These are phyloP conservation scores for Hypoxylon sp. DNA, from an alignment of 2,329 filamentous ascomycete species.

Conservation along the genomic window DNA sequence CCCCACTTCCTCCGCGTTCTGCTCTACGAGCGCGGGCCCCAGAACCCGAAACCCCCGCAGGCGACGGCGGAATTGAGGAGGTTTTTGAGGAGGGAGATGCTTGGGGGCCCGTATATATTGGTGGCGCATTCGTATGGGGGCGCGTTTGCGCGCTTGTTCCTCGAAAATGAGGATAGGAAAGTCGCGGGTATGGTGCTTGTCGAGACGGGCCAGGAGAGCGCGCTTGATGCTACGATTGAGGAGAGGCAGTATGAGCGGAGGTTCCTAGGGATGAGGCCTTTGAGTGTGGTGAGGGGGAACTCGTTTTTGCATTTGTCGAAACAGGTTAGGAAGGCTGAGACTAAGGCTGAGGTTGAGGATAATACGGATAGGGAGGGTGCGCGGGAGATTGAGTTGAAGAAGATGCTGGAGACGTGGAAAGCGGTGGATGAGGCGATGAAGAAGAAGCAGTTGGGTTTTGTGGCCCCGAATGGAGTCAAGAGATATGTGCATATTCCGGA, in stretches of 20 bases:
- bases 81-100: constrained; percentile 30
- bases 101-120: constrained; percentile 48
- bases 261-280: constrained; percentile 45
- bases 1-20: constrained; percentile 46
- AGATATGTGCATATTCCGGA: constrained; percentile 49
- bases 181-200: constrained; percentile 51
- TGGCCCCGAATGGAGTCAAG: constrained; percentile 31
- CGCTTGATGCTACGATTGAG: constrained; percentile 46
- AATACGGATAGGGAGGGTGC: constrained; percentile 9
- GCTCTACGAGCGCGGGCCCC: constrained; percentile 46
- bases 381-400: constrained; percentile 8
- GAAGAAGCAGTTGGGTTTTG: constrained; percentile 49
- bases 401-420: constrained; percentile 46
- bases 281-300: constrained; percentile 51
- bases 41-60: constrained; percentile 30
- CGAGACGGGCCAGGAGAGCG: constrained; percentile 54
- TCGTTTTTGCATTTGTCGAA: constrained; percentile 45
- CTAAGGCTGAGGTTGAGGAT: constrained; percentile 20
- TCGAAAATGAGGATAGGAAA: constrained; percentile 29
- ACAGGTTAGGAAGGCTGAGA: constrained; percentile 40
- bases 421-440: constrained; percentile 51
- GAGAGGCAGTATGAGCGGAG: constrained; percentile 41
- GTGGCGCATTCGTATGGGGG: constrained; percentile 54
- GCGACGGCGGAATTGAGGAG: constrained; percentile 44
- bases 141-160: constrained; percentile 51